Evolutionary conservation across 352 stramenopile species (phyloP).

Genomic region (Lagenidium giganteum): DNA sequence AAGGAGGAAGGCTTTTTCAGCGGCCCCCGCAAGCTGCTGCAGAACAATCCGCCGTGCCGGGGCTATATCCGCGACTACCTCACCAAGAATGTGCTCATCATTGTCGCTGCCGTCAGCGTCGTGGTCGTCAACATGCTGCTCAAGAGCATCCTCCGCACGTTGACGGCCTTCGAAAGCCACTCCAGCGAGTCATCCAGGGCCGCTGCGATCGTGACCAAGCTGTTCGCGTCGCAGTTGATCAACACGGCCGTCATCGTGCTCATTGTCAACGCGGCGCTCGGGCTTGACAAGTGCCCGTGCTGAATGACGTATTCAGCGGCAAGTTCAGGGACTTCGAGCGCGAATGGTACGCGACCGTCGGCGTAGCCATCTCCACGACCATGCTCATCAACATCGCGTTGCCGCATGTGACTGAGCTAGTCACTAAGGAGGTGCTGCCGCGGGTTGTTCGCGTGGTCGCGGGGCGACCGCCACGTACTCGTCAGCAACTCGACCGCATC

Average conservation of each 20-base stretch:
- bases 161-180: conserved; percentile 43
- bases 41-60: conserved; percentile 25
- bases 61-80: conserved; percentile 40
- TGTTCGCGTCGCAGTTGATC: conserved; percentile 50
- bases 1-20: conserved; percentile 23
- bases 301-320: conserved; percentile 31
- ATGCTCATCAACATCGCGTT: conserved; percentile 50
- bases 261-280: conserved; percentile 42
- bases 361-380: conserved; percentile 42
- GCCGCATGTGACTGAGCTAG: conserved; percentile 35
- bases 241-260: conserved; percentile 57
- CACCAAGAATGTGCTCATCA: conserved; percentile 37
- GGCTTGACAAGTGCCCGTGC: conserved; percentile 20
- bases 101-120: conserved; percentile 30
- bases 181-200: conserved; percentile 44
- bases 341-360: conserved; percentile 48
- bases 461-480: conserved; percentile 26
- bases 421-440: conserved; percentile 22
- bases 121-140: conserved; percentile 47
- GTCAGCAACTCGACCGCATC: conserved; percentile 38
- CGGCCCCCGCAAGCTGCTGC: conserved; percentile 26
- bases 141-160: conserved; percentile 31
- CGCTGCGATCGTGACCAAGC: conserved; percentile 31
- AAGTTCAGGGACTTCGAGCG: conserved; percentile 46
- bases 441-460: conserved; percentile 24